Percentiles rank a stretch among this genome's conserved stretches.
phyloP scores from a whole-genome alignment of 2,329 filamentous ascomycete species.

The Simplicillium sp. region DNA sequence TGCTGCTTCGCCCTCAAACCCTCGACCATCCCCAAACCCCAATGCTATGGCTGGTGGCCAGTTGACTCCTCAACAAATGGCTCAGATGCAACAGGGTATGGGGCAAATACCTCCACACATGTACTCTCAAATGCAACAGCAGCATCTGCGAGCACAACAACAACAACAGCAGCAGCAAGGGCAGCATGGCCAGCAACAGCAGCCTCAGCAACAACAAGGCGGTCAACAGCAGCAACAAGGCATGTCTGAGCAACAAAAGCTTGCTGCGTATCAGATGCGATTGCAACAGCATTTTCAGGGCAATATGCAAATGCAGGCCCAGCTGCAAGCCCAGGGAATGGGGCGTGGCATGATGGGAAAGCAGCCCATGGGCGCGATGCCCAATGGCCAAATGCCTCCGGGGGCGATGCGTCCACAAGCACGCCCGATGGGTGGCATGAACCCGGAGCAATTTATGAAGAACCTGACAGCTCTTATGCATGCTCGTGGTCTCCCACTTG shows the following conservation, averaged over 20 bases:
- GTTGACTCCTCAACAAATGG: constrained; percentile 47
- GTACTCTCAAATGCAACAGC: constrained; percentile 30
- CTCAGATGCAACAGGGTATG: constrained; percentile 27
- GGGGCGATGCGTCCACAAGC: constrained; percentile 41
- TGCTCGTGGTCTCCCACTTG: constrained; percentile 61
- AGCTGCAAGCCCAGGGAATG: constrained; percentile 38
- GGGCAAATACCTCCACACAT: constrained; percentile 24
- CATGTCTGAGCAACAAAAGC: constrained; percentile 59
- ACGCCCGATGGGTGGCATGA: constrained; percentile 31
- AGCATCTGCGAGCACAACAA: constrained; percentile 10
- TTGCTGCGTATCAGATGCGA: constrained; percentile 73
- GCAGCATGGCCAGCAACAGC: constrained; percentile 29
- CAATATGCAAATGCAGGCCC: constrained; percentile 39
- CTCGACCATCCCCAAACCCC: constrained; percentile 44
- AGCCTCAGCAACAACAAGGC: constrained; percentile 18
- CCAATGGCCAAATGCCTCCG: constrained; percentile 47
- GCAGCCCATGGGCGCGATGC: constrained; percentile 36
- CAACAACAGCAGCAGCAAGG: constrained; percentile 40
- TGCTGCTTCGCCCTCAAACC: constrained; percentile 44
- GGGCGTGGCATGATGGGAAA: constrained; percentile 44
- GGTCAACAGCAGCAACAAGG: constrained; percentile 15
- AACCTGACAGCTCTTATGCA: constrained; percentile 71
- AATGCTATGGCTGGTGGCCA: constrained; percentile 40
- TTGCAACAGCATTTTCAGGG: constrained; percentile 65
- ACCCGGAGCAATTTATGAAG: constrained; percentile 64